Conservation (phyloP, 177 flowering plant species). For the Tripterygium wilfordii region DNA sequence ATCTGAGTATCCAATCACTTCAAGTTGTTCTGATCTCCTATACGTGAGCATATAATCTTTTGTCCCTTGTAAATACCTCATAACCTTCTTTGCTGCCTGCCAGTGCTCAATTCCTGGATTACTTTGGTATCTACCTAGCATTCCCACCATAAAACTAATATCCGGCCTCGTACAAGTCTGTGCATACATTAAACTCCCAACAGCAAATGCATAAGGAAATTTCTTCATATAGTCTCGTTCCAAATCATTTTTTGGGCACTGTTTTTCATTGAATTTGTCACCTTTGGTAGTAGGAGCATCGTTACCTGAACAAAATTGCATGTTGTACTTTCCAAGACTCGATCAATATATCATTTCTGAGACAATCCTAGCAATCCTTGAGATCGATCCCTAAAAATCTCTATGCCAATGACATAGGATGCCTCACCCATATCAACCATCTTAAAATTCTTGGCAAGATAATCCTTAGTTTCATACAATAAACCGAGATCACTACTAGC, state of each 20-base stretch:
- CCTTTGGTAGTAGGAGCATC: not conserved
- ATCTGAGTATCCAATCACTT: no score
- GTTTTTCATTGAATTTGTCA: not conserved
- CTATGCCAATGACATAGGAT: no score
- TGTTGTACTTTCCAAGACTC: not conserved
- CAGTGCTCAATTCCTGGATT: no score
- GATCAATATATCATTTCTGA: not conserved
- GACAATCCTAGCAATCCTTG: not conserved
- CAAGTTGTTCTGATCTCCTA: no score
- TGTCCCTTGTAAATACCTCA: no score
- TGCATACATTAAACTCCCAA: no score
- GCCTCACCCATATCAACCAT: no score
- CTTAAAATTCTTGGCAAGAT: not conserved
- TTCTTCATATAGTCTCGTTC: conserved; percentile 1
- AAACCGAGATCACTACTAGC: not conserved
- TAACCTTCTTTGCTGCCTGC: no score
- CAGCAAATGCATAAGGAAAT: conserved; percentile 5
- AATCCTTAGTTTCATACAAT: not conserved
- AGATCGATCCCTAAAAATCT: not conserved
- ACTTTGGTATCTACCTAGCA: no score
- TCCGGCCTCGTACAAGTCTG: no score
- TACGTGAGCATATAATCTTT: no score
- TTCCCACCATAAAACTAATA: no score
- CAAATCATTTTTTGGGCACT: conserved; percentile 3
- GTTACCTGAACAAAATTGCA: not conserved